These are phyloP conservation scores for Sapria himalayana DNA, from an alignment of 345 rosid species.

Conservation along the genomic window DNA sequence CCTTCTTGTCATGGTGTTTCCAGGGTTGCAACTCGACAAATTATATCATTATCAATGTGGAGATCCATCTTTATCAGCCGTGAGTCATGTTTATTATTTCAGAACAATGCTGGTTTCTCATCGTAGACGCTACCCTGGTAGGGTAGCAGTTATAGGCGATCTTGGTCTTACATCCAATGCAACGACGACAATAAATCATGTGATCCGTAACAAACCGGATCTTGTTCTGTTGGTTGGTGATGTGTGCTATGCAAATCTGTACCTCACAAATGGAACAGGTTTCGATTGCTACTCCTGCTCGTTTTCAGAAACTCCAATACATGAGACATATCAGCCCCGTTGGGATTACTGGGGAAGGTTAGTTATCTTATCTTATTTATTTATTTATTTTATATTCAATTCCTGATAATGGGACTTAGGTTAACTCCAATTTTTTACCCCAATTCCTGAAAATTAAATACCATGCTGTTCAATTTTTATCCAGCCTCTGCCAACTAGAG, in stretches of 20 bases:
- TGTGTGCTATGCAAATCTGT: slow-evolving; percentile 63
- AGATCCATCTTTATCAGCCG: slow-evolving; percentile 50
- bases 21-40: slow-evolving; percentile 45
- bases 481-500: no score
- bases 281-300: slow-evolving; percentile 51
- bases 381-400: neutral
- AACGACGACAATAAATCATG: slow-evolving; percentile 52
- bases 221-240: slow-evolving; percentile 64
- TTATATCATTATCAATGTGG: slow-evolving; percentile 58
- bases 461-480: neutral
- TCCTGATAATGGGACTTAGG: neutral
- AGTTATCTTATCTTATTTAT: neutral
- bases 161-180: slow-evolving; percentile 72
- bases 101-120: slow-evolving; percentile 32
- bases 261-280: slow-evolving; percentile 53
- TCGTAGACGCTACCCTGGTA: slow-evolving; percentile 30
- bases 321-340: slow-evolving; percentile 82
- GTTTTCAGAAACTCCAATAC: slow-evolving; percentile 52
- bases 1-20: neutral
- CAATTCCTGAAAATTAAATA: neutral
- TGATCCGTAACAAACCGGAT: slow-evolving; percentile 42
- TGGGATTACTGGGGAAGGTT: slow-evolving; percentile 98
- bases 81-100: slow-evolving; percentile 42
- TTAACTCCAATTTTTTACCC: no score
- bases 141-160: slow-evolving; percentile 61